Evolutionary conservation across 2,329 filamentous ascomycete genomes (phyloP).

Genomic region (Neocatenulostroma microsporum): DNA sequence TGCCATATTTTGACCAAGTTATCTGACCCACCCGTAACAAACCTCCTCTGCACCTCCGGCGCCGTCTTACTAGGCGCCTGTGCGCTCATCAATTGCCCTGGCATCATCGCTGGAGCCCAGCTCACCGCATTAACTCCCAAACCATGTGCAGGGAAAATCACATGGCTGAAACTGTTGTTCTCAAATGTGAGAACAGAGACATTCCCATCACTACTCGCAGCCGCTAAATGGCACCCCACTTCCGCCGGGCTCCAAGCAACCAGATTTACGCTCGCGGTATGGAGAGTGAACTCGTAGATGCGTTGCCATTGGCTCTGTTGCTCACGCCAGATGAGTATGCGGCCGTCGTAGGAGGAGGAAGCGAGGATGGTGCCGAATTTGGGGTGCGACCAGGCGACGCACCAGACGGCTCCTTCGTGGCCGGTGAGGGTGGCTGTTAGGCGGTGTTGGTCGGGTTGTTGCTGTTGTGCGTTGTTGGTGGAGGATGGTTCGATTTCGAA

Average conservation of each 20-base stretch:
- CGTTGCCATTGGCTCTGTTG: slow-evolving; percentile 56
- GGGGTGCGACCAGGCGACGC: slow-evolving; percentile 93
- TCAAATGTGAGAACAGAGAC: slow-evolving; percentile 95
- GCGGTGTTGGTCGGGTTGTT: slow-evolving; percentile 6
- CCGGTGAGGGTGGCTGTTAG: slow-evolving; percentile 30
- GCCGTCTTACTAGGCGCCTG: slow-evolving; percentile 39
- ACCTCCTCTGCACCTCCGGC: slow-evolving; percentile 57
- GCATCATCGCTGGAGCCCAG: slow-evolving; percentile 80
- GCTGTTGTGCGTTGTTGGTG: background rate
- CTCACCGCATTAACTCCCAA: slow-evolving; percentile 92
- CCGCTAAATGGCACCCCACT: slow-evolving; percentile 86
- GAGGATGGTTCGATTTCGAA: slow-evolving; percentile 69
- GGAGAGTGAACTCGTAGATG: slow-evolving; percentile 86
- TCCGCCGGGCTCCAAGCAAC: slow-evolving; percentile 98
- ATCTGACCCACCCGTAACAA: slow-evolving; percentile 92
- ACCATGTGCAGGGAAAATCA: slow-evolving; percentile 83
- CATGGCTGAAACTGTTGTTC: slow-evolving; percentile 86
- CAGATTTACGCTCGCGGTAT: slow-evolving; percentile 95
- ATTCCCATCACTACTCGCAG: slow-evolving; percentile 86
- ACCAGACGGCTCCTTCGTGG: slow-evolving; percentile 97
- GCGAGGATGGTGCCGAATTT: slow-evolving; percentile 98
- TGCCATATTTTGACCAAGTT: slow-evolving; percentile 92
- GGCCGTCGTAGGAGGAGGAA: slow-evolving; percentile 91
- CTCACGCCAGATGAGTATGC: slow-evolving; percentile 98
- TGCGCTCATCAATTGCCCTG: slow-evolving; percentile 72